Evolutionary conservation across 129 eudicot species (phyloP), one percentile per base, ranked within the genome.

Genomic region (Dittrichia graveolens): DNA sequence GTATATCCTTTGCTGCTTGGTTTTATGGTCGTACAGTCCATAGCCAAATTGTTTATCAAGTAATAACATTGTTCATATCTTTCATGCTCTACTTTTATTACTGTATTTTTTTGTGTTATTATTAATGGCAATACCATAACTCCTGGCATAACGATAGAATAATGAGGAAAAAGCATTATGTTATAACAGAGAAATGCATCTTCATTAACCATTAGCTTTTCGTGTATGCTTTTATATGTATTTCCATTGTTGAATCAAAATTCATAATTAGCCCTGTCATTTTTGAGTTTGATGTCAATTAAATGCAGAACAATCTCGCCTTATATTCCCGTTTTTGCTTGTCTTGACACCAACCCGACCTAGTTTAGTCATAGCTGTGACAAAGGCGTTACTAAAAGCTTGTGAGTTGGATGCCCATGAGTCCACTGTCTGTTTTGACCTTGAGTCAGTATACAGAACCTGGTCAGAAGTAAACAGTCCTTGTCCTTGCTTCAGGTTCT

Each of bases 401-500:
- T 68, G 55, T 0, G 83, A 39, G 47, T 61, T 79, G 18, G 55
- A 11, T 43, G 98, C 96, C 98, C 92, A 85, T 13, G 74, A 3
- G 37, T 58, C 48, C 3, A 93, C 98, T 0, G 86, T 82, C 47
- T 82, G 80, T 73, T 62, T 85, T 63, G 98, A 86, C 62, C 96
- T 82, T 0, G 79, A 35, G 75, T 94, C 98, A 0, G 86, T 83
- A 61, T 75, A 90, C 16, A 90, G 88, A 72, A 88, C 91, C 57
- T 90, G 97, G 59, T 94, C 99, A 49, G 99, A 94, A 14, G 93
- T 84, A 71, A 90, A 88, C 6, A 94, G 82, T 40, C 99, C 97
- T 81, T 83, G 77, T 12, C 97, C 91, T 34, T 81, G 84, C 49
- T 78, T 78, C 19, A 94, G 88, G 54, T 90, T 90, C 73, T 79